Evolutionary conservation across 106 monocot species (phyloP).

Genomic region (Acorus calamus): DNA sequence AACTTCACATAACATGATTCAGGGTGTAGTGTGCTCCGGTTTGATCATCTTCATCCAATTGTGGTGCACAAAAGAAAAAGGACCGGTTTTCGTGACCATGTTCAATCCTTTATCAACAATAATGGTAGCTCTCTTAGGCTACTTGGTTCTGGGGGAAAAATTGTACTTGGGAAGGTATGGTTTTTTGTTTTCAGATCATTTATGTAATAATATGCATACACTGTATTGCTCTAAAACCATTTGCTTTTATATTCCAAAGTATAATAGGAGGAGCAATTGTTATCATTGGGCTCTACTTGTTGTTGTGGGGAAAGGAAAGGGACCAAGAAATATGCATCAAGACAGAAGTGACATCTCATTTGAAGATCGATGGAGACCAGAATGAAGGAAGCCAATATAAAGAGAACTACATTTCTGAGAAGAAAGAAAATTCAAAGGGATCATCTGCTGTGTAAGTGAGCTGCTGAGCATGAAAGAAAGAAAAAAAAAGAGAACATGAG

Average conservation of each 20-base stretch:
- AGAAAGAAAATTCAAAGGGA: background rate
- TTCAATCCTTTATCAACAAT: conserved; percentile 75
- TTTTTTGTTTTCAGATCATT: background rate
- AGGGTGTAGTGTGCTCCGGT: conserved; percentile 66
- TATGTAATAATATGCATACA: background rate
- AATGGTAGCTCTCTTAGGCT: conserved; percentile 68
- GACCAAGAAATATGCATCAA: conserved; percentile 25
- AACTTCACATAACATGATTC: conserved; percentile 1
- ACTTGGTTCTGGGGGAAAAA: conserved; percentile 65
- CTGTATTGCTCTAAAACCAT: background rate
- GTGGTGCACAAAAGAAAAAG: conserved; percentile 79
- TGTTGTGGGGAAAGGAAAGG: conserved; percentile 79
- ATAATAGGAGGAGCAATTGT: conserved; percentile 69
- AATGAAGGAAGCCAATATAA: conserved; percentile 7
- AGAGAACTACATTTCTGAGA: conserved; percentile 1
- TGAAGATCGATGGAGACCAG: conserved; percentile 1
- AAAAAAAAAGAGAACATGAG: no score
- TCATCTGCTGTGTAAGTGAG: conserved; percentile 3
- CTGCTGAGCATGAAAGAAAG: no score
- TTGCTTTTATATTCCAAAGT: conserved; percentile 20
- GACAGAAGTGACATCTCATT: conserved; percentile 9
- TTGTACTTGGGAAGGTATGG: conserved; percentile 70
- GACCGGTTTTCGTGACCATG: conserved; percentile 92
- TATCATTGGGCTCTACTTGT: conserved; percentile 52
- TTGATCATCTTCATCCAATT: conserved; percentile 62